Conservation (phyloP, 768 basidiomycete species). For the Phaeolepiota aurea region DNA sequence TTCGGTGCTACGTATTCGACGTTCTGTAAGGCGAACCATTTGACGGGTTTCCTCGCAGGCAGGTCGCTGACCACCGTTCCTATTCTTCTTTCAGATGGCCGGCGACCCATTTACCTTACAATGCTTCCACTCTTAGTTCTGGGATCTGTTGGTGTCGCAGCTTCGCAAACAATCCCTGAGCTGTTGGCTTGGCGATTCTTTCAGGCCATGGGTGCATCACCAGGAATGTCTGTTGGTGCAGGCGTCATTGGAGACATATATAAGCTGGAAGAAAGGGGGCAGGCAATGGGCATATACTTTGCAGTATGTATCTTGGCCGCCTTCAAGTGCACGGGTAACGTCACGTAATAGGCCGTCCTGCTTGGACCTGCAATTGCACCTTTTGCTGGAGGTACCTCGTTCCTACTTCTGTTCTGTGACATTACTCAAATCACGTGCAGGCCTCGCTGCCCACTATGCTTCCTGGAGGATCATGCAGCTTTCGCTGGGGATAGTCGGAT, state of each 20-base stretch:
- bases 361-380: conserved; percentile 59
- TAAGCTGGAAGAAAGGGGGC: conserved; percentile 49
- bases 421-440: too few relatives aligned
- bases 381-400: conserved; percentile 42
- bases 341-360: conserved; percentile 32
- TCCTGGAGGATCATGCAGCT: conserved; percentile 62
- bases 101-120: conserved; percentile 48
- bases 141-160: conserved; percentile 53
- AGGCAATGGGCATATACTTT: conserved; percentile 52
- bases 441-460: conserved; percentile 44
- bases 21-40: conserved; percentile 2
- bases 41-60: too few relatives aligned
- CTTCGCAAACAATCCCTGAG: conserved; percentile 28
- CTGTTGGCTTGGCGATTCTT: conserved; percentile 57
- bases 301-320: conserved; percentile 23
- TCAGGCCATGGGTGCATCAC: conserved; percentile 58
- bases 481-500: conserved; percentile 29
- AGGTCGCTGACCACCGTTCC: neutral
- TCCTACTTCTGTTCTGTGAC: too few relatives aligned
- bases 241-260: conserved; percentile 65
- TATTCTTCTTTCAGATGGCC: conserved; percentile 41
- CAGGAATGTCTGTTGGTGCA: conserved; percentile 45
- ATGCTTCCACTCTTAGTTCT: conserved; percentile 51
- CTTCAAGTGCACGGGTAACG: neutral
- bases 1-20: conserved; percentile 2